Evolutionary conservation across 768 basidiomycete species (phyloP).

Genomic region (Lactarius vividus): DNA sequence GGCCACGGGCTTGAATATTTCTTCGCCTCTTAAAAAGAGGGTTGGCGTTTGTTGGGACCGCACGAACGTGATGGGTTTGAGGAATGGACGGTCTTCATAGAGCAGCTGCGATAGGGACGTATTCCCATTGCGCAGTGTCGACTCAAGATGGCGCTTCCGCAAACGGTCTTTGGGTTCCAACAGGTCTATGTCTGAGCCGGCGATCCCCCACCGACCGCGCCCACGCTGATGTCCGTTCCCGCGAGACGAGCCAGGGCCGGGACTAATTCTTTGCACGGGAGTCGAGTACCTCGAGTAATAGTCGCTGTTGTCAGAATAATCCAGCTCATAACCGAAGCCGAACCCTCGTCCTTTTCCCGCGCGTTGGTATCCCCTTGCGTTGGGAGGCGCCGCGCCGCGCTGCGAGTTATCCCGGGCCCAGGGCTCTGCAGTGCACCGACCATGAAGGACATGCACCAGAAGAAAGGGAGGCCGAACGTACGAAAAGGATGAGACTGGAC

Average conservation of each 20-base stretch:
- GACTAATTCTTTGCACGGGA: neutral
- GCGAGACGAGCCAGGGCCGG: neutral
- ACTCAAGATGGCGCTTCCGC: slow-evolving; percentile 29
- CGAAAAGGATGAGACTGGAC: neutral
- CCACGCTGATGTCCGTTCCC: slow-evolving; percentile 2
- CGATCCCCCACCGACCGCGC: slow-evolving; percentile 11
- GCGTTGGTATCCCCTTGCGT: neutral
- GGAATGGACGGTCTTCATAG: slow-evolving; percentile 30
- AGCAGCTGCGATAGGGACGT: slow-evolving; percentile 48
- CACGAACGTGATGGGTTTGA: slow-evolving; percentile 71
- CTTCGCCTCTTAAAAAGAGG: slow-evolving; percentile 56
- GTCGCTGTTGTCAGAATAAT: neutral
- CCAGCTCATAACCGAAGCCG: neutral
- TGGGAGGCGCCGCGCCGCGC: neutral
- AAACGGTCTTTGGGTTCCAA: slow-evolving; percentile 30
- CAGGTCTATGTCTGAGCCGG: slow-evolving; percentile 13
- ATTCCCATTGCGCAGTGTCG: slow-evolving; percentile 40
- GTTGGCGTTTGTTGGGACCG: slow-evolving; percentile 50
- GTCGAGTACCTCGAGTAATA: neutral
- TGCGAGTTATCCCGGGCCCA: neutral
- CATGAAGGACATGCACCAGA: neutral
- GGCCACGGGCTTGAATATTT: slow-evolving; percentile 52
- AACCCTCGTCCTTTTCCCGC: neutral
- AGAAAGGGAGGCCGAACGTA: slow-evolving; percentile 1
- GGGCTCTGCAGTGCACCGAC: neutral